These are phyloP conservation scores for Camellia lanceoleosa DNA, from an alignment of 148 eudicot genomes.

Conservation along the genomic window DNA sequence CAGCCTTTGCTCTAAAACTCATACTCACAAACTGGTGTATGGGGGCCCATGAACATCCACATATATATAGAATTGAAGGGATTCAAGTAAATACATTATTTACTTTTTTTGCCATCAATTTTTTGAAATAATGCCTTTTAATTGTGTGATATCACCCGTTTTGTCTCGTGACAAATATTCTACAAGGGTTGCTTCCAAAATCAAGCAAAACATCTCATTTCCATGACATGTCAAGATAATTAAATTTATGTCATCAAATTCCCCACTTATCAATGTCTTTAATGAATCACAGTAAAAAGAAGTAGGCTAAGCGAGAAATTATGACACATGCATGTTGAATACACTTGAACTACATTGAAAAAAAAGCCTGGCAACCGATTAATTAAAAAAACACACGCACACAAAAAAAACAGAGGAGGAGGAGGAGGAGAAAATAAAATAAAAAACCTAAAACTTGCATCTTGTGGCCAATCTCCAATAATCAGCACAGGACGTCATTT, in stretches of 20 bases:
- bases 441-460: not conserved
- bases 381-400: too few species aligned
- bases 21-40: not conserved
- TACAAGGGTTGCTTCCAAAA: constrained; percentile 1
- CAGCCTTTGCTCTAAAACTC: not conserved
- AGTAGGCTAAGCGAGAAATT: not conserved
- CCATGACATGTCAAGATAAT: not conserved
- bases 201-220: not conserved
- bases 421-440: too few species aligned
- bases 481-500: not conserved
- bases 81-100: not conserved
- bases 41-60: not conserved
- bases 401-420: too few species aligned
- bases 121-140: not conserved
- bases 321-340: not conserved
- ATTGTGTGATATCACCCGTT: not conserved
- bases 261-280: not conserved
- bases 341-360: not conserved
- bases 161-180: not conserved
- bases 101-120: not conserved
- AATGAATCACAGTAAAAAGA: not conserved
- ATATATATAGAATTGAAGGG: not conserved
- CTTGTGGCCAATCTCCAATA: not conserved
- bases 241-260: not conserved
- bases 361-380: not conserved